Base-by-base conservation (phyloP, 257 asterid genomes). In the Salvia miltiorrhiza region DNA sequence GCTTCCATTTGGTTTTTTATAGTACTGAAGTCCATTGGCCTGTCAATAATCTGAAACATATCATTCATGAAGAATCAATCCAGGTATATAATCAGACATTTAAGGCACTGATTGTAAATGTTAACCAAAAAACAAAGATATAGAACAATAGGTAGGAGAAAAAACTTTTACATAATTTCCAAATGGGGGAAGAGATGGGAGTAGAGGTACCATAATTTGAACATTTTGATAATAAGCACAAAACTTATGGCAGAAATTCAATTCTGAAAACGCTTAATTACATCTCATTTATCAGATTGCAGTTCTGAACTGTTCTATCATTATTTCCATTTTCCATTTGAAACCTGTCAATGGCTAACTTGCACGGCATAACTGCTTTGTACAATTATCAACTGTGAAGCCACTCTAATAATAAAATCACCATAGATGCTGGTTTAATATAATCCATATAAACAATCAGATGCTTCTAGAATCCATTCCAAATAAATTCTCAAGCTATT, bases 21-120 rank as follows among this genome's bases (percentile, higher is more conserved):
- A 67, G 99, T 90, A 77, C 95, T 90, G 84, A 93, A 93, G 75
- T 93, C 99, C 99, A 93, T 93, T 52, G 99, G 99, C 85, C 99
- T 83, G 85, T 90, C 96, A 80, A 93, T 93, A 21, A 93, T 86
- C 99, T 93, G 91, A 71, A 56, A 78, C 61, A 82, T 55, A 84
- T 70, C 79, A 79, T 76, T 72, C 20, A 64, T 23, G 37, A 76
- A 14, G 48, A 78, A 80, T 77, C 74, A 81, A 78, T 73, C 69
- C 70, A 64, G 71, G 78, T 33, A 24, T 33, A 41, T 30, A 63
- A 45, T 33, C 9, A 32, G 73, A 47, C 19, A 20, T 37, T n/a
- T 47, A 24, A 70, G 17, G 55, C 60, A 59, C 28, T 73, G 32
- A 26, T 44, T 49, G 26, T 33, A 71, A 71, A 17, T 21, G 21